phyloP scores from a whole-genome alignment of 2,329 filamentous ascomycete species.

The Claviceps purpurea region DNA sequence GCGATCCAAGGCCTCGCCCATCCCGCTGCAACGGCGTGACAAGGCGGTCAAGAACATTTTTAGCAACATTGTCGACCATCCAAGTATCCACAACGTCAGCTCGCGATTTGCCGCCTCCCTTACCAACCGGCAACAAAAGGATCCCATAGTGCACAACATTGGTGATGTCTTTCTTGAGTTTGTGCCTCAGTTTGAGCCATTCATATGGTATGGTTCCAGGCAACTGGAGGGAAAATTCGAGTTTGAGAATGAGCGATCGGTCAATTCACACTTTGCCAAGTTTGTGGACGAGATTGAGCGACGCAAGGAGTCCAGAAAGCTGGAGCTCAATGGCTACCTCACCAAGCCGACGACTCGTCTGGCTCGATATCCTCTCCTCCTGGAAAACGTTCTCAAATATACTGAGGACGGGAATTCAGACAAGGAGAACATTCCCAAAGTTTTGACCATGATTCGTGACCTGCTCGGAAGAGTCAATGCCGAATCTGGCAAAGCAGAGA shows the following conservation, averaged over 20 bases:
- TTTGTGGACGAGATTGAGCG: constrained; percentile 96
- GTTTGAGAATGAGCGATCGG: constrained; percentile 88
- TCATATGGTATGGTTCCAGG: constrained; percentile 91
- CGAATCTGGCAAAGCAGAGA: constrained; percentile 94
- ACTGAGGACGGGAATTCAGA: constrained; percentile 83
- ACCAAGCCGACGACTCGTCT: constrained; percentile 95
- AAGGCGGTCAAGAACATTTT: constrained; percentile 91
- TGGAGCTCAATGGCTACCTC: constrained; percentile 93
- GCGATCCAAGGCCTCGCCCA: constrained; percentile 68
- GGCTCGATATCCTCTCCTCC: constrained; percentile 79
- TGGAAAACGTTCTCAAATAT: constrained; percentile 86
- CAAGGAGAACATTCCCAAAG: constrained; percentile 82
- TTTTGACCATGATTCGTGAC: constrained; percentile 73
- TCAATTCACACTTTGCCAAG: constrained; percentile 71
- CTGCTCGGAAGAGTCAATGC: constrained; percentile 81
- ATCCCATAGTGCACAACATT: constrained; percentile 74
- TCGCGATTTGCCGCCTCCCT: constrained; percentile 76
- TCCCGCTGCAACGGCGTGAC: constrained; percentile 76
- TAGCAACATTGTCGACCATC: constrained; percentile 78
- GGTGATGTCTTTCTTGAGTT: constrained; percentile 92
- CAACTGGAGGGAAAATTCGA: constrained; percentile 96
- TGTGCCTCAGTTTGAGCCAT: constrained; percentile 85
- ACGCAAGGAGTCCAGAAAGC: constrained; percentile 88
- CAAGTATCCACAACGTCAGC: constrained; percentile 77
- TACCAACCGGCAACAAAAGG: constrained; percentile 80